Base-by-base conservation (phyloP, 1,284 basidiomycete species). In the Puccinia polysora region DNA sequence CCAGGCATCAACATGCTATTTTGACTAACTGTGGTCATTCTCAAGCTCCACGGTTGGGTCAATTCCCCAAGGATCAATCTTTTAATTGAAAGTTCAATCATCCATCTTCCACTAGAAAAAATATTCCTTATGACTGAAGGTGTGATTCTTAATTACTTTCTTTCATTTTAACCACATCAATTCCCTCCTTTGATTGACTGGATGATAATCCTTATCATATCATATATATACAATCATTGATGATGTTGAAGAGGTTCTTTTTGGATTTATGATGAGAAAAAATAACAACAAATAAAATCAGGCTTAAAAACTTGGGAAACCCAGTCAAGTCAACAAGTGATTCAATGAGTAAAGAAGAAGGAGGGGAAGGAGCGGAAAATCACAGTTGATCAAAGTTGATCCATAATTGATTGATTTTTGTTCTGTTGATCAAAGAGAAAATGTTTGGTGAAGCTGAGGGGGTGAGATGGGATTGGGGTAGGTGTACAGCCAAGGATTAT, bases 41-140 rank as follows among this genome's bases (percentile, higher is more conserved):
- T 10, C 77, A 78, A 58, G 74, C 76, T 15, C 40, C 55, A 18
- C 60, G 77, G 4, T 53, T 78, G 4, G 77, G 75, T 1, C 52
- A 76, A 23, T 75, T 73, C 0, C 75, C 78, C 50, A 71, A 74
- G 30, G 69, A 77, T 59, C 73, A 75, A 3, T 71, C 74, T 40
- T 76, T 78, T 49, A 74, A 76, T 18, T 75, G 76, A 73, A 2
- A 18, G 34, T 40, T 58, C 34, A 4, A 49, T 34, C 38, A 32
- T 34, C 15, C 45, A n/a, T 20, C 6, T 18, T 25, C 12, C 34
- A 20, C 36, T 4, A 40, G 23, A 5, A 6, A 18, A 50, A 50
- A 50, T 6, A 14, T 25, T 23, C 5, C 8, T 25, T 25, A 10
- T 3, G 30, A 12, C 4, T 6, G 5, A 5, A 23, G 30, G 30